Percentiles rank a stretch among this genome's conserved stretches.
phyloP scores from a whole-genome alignment of 225 moss, liverwort and hornwort species.

The Pleurozium schreberi region DNA sequence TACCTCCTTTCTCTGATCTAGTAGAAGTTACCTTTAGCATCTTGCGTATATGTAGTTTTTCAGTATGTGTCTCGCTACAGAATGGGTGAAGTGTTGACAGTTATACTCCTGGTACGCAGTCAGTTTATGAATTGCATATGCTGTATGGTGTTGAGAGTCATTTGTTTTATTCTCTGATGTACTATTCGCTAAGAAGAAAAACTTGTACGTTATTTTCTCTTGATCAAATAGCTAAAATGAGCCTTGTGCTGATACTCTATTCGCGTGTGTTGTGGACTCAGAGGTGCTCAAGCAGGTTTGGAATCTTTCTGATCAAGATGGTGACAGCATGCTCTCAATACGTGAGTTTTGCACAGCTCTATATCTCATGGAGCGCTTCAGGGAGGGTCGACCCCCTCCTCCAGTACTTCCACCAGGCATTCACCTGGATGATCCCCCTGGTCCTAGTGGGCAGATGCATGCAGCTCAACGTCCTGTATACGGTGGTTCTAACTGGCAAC shows the following conservation, averaged over 20 bases:
- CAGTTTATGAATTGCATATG: background rate
- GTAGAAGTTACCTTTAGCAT: background rate
- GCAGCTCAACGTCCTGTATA: constrained; percentile 29
- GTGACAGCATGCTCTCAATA: constrained; percentile 86
- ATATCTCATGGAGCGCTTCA: constrained; percentile 91
- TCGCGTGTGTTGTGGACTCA: constrained; percentile 15
- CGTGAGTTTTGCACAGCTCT: constrained; percentile 94
- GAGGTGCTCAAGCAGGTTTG: constrained; percentile 98
- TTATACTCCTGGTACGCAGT: background rate
- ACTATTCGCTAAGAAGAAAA: background rate
- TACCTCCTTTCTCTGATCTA: background rate
- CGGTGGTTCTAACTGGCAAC: constrained; percentile 55
- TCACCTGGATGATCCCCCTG: constrained; percentile 59
- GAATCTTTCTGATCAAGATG: constrained; percentile 98
- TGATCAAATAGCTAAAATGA: background rate
- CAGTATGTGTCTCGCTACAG: background rate
- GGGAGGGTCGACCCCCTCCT: constrained; percentile 82
- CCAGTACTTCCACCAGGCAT: constrained; percentile 79
- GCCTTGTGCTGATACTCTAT: background rate
- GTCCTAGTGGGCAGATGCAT: constrained; percentile 24
- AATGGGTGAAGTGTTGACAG: background rate
- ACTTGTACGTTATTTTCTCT: background rate
- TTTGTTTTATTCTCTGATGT: background rate
- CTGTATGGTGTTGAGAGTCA: background rate
- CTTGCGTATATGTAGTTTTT: background rate